Percentiles rank a stretch among this genome's conserved stretches.
phyloP scores from a whole-genome alignment of 2,329 filamentous ascomycete species.

The Sporothrix brunneoviolacea region DNA sequence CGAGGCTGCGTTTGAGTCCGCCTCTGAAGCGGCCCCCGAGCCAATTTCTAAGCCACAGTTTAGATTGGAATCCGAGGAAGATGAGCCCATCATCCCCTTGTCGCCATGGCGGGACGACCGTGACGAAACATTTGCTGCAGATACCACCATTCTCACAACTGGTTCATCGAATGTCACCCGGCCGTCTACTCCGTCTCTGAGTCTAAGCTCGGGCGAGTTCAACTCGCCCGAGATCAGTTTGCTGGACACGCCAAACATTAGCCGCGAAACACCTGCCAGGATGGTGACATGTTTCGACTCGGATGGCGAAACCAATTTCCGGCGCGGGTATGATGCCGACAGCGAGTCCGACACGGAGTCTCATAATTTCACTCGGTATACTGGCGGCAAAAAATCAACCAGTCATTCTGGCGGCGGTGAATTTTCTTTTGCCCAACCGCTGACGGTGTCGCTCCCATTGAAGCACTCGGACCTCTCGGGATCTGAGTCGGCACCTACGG shows the following conservation, averaged over 20 bases:
- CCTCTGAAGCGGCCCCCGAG: neutral
- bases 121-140: neutral
- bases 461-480: neutral
- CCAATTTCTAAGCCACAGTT: neutral
- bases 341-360: neutral
- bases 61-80: neutral
- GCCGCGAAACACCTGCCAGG: neutral
- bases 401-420: neutral
- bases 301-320: neutral
- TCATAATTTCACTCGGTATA: neutral
- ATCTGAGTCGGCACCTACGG: neutral
- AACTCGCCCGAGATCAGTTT: constrained; percentile 10
- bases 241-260: constrained; percentile 8
- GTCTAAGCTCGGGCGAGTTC: constrained; percentile 4
- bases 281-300: constrained; percentile 5
- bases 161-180: constrained; percentile 4
- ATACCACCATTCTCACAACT: neutral
- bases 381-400: neutral
- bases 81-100: constrained; percentile 1
- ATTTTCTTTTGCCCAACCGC: neutral
- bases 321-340: constrained; percentile 3
- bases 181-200: constrained; percentile 10
- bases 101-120: neutral
- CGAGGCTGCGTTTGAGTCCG: neutral
- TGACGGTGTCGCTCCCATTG: neutral